Conservation (phyloP, 805 yeast species). For the Lachancea waltii region DNA sequence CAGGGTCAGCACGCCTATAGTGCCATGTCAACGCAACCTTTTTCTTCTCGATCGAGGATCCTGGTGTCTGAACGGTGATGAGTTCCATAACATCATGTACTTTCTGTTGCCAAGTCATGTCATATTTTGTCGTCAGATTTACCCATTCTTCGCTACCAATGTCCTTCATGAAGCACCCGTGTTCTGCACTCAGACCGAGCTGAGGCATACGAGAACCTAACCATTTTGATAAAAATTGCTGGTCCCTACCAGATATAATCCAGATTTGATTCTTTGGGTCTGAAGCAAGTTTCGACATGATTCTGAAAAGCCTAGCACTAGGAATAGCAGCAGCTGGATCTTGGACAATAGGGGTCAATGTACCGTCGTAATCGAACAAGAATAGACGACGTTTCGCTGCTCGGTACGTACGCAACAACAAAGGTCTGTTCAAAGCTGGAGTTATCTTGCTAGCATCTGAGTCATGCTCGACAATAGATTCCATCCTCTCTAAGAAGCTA, state of each 20-base stretch:
- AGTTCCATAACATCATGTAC: conserved; percentile 67
- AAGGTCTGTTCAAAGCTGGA: conserved; percentile 75
- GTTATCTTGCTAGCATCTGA: conserved; percentile 51
- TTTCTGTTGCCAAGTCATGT: conserved; percentile 91
- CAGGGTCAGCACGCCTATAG: conserved; percentile 91
- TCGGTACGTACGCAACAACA: conserved; percentile 52
- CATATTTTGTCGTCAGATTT: conserved; percentile 72
- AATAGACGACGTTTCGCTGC: conserved; percentile 65
- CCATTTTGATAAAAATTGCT: conserved; percentile 81
- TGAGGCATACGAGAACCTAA: conserved; percentile 56
- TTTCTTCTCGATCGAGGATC: conserved; percentile 78
- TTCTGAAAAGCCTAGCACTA: conserved; percentile 56
- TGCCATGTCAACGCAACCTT: conserved; percentile 98
- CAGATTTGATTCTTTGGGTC: conserved; percentile 86
- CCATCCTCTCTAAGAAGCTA: conserved; percentile 46
- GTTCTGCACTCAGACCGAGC: conserved; percentile 90
- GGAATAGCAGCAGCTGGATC: conserved; percentile 99
- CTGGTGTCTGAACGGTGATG: conserved; percentile 86
- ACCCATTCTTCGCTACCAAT: conserved; percentile 66
- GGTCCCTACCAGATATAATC: conserved; percentile 96
- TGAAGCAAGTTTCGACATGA: conserved; percentile 51
- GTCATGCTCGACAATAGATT: conserved; percentile 35
- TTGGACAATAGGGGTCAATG: conserved; percentile 89
- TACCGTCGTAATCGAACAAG: conserved; percentile 95
- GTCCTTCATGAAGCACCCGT: conserved; percentile 88